These are phyloP conservation scores for Tetradesmus lagerheimii DNA, from an alignment of 139 green algal species.

Conservation along the genomic window DNA sequence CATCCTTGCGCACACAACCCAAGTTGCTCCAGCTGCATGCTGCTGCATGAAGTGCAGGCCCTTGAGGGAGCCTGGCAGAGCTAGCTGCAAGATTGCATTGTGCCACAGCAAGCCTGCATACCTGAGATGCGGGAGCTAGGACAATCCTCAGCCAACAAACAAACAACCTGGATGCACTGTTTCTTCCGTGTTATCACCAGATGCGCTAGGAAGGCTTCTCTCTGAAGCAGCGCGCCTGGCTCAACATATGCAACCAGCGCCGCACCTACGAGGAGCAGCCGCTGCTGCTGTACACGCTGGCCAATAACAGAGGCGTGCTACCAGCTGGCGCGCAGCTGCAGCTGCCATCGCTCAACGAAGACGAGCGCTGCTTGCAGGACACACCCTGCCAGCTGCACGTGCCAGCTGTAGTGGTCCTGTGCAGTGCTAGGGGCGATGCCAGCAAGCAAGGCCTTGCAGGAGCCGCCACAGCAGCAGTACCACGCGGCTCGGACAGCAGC, in stretches of 20 bases:
- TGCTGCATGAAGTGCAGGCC: too few relatives aligned
- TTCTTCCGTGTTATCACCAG: neutral
- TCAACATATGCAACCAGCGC: conserved; percentile 17
- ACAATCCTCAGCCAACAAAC: neutral
- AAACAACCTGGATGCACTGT: neutral
- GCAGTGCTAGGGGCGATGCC: neutral
- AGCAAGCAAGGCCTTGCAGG: neutral
- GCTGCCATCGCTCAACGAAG: neutral
- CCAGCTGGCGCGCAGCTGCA: neutral
- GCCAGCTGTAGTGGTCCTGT: neutral
- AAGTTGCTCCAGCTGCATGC: too few relatives aligned
- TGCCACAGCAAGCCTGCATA: neutral
- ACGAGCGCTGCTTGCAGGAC: neutral
- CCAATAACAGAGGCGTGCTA: neutral
- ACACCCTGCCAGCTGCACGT: neutral
- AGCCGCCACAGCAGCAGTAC: neutral
- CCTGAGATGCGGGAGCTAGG: neutral
- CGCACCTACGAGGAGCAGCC: conserved; percentile 5
- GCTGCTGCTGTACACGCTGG: neutral
- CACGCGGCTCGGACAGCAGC: neutral
- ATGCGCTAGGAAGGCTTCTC: neutral
- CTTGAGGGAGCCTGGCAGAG: too few relatives aligned
- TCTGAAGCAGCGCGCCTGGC: conserved; percentile 17
- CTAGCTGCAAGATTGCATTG: too few relatives aligned
- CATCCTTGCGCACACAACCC: too few relatives aligned